A percentile compares a stretch with the other conserved stretches of the same genome.
These are phyloP conservation scores for Theileria luwenshuni DNA, from an alignment of 169 alveolate species.

Conservation along the genomic window DNA sequence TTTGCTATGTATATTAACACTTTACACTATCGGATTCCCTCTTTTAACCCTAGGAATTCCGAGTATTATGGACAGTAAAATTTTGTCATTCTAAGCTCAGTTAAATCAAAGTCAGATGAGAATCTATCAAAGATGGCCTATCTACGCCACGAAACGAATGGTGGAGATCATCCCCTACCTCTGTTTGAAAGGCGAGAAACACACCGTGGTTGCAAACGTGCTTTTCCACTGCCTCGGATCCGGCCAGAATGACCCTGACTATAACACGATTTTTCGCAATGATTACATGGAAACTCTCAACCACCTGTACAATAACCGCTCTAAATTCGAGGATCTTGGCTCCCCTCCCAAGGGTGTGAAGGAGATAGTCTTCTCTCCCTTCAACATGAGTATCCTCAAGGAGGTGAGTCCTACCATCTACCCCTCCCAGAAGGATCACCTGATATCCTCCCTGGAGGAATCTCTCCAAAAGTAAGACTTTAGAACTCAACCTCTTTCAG, in stretches of 20 bases:
- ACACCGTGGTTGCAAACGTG: conserved; percentile 59
- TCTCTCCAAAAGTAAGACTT: conserved; percentile 38
- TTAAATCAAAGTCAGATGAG: neutral
- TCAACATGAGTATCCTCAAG: conserved; percentile 27
- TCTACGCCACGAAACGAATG: conserved; percentile 63
- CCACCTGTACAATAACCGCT: conserved; percentile 43
- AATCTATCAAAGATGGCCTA: conserved; percentile 29
- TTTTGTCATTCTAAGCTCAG: neutral
- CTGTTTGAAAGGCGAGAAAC: conserved; percentile 46
- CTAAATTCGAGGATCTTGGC: conserved; percentile 4
- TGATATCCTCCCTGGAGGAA: conserved; percentile 29
- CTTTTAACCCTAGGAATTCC: neutral
- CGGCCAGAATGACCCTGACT: conserved; percentile 6
- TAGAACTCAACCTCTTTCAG: neutral
- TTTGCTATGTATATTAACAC: neutral
- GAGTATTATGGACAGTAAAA: neutral
- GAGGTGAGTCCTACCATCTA: conserved; percentile 63
- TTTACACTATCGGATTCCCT: conserved; percentile 9
- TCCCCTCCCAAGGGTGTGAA: conserved; percentile 2
- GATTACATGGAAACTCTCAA: conserved; percentile 46
- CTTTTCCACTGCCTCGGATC: conserved; percentile 60
- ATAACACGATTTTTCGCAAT: conserved; percentile 16
- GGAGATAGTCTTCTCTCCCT: conserved; percentile 60
- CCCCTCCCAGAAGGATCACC: conserved; percentile 21
- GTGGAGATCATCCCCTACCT: conserved; percentile 59